Percentiles rank a stretch among this genome's conserved stretches.
Conservation (phyloP, 2,329 filamentous ascomycete genomes). For the Didymellaceae sp. region DNA sequence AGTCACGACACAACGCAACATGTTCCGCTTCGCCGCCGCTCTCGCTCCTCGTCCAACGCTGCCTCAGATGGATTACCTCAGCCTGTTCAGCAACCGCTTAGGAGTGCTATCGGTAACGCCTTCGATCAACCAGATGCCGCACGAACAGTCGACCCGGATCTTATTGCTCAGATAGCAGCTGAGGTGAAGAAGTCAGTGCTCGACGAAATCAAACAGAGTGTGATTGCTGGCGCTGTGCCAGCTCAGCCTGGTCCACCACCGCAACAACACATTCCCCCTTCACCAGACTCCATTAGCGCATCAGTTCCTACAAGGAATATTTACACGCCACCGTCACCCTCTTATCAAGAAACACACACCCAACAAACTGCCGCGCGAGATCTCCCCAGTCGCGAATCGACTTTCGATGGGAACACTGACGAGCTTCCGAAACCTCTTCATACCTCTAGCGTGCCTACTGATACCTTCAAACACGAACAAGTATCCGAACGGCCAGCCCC, state of each 20-base stretch:
- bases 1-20: conserved; percentile 37
- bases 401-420: conserved; percentile 38
- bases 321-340: conserved; percentile 64
- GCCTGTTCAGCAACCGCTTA: conserved; percentile 56
- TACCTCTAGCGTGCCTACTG: conserved; percentile 34
- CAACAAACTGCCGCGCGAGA: conserved; percentile 48
- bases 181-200: conserved; percentile 57
- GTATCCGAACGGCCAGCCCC: conserved; percentile 35
- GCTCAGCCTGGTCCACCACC: conserved; percentile 41
- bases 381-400: conserved; percentile 36
- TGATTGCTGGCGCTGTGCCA: conserved; percentile 35
- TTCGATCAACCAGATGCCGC: conserved; percentile 59
- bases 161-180: conserved; percentile 68
- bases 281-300: conserved; percentile 55
- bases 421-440: conserved; percentile 39
- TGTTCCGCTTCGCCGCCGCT: conserved; percentile 28
- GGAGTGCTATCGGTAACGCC: conserved; percentile 64
- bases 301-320: conserved; percentile 56
- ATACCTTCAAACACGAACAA: conserved; percentile 30
- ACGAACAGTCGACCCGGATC: conserved; percentile 62
- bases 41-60: conserved; percentile 41
- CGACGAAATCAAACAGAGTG: conserved; percentile 56
- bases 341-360: conserved; percentile 38
- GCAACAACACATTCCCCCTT: conserved; percentile 48
- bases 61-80: conserved; percentile 45